phyloP scores from a whole-genome alignment of 2,329 filamentous ascomycete genomes.

The Pseudopyricularia cyperi region DNA sequence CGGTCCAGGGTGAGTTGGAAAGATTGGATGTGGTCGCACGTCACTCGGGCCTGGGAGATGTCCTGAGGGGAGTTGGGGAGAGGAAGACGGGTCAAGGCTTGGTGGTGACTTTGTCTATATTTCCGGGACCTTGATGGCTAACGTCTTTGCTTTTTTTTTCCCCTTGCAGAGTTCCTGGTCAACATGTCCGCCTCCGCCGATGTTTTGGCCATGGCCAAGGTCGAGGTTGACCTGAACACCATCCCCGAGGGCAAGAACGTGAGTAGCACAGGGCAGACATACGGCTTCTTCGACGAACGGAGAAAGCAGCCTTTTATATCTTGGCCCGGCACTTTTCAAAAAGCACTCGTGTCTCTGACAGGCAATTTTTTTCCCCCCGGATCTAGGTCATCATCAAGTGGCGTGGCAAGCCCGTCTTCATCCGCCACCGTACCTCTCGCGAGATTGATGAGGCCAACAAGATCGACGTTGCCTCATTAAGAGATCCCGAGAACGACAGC shows the following conservation, averaged over 20 bases:
- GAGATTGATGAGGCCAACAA: conserved; percentile 95
- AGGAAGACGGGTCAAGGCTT: neutral
- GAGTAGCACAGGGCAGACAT: conserved; percentile 28
- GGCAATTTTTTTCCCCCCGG: neutral
- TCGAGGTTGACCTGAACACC: conserved; percentile 82
- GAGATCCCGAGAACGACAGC: conserved; percentile 81
- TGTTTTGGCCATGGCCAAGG: conserved; percentile 97
- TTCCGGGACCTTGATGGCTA: neutral
- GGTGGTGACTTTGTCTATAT: neutral
- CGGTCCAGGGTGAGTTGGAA: conserved; percentile 76
- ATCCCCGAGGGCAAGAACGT: conserved; percentile 99
- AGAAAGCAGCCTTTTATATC: no score
- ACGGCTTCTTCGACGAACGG: no score
- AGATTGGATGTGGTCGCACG: no score
- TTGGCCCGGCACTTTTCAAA: neutral
- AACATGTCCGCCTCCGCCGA: conserved; percentile 99
- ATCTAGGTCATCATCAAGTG: conserved; percentile 94
- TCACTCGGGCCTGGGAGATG: neutral
- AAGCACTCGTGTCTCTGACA: neutral
- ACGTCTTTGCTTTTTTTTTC: neutral
- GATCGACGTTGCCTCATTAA: conserved; percentile 67
- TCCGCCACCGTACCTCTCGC: conserved; percentile 86
- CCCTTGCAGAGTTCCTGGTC: conserved; percentile 77
- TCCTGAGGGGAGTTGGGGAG: neutral
- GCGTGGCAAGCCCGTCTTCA: conserved; percentile 99